Evolutionary conservation across 768 basidiomycete species (phyloP), one percentile per base, ranked within the genome.

Genomic region (Kondoa subrosea): DNA sequence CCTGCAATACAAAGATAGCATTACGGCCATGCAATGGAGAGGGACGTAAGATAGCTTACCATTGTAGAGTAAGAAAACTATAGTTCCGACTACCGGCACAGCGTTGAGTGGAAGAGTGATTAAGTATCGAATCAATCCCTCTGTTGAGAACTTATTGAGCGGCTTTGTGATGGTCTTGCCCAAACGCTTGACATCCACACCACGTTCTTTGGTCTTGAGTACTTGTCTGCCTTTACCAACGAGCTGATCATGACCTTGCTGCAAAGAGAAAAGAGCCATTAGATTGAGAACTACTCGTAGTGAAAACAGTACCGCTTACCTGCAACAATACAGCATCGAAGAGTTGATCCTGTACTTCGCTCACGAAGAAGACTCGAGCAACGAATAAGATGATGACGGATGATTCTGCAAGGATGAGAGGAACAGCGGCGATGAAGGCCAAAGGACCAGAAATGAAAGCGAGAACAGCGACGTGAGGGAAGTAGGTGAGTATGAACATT

Each of bases 381-480:
- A 83, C 69, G 74, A 80, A 77, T 59, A 75, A 76, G 71, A 81
- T 74, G 64, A 81, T 74, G 64, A 80, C 71, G 66, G 79, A 76
- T 33, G 78, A 77, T 27, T 68, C 61, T 27, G 34, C 27, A 50
- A 81, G 77, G 40, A 82, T 79, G 56, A 79, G 76, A 67, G 76
- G 76, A 76, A 81, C 78, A 1, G 84, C 83, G 14, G 80, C 80
- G 32, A 83, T 72, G 73, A 84, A 83, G 0, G 78, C 84, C 30
- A 87, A 79, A 2, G 85, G 85, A 0, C 85, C 86, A 0, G 82
- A 81, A 71, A 87, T 80, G 66, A 85, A 70, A 1, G 84, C 81
- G 50, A 85, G 82, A 60, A 87, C 74, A 56, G 83, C 84, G 34
- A 84, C 82, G 73, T 85, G 85, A 1, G 86, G 86, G 8, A 86